These are phyloP conservation scores for Magnolia kwangsiensis DNA, from an alignment of 164 flowering plant species.

Conservation along the genomic window DNA sequence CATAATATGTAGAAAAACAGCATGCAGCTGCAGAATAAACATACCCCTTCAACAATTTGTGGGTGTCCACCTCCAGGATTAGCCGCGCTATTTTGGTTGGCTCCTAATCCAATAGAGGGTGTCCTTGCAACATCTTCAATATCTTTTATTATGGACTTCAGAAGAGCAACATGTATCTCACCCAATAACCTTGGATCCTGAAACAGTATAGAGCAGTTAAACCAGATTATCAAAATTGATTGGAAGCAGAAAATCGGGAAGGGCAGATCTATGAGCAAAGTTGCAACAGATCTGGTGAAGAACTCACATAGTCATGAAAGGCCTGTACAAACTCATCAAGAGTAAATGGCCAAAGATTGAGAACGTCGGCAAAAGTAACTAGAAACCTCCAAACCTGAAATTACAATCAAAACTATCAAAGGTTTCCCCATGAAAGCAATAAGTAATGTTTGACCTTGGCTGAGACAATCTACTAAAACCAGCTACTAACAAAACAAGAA, in stretches of 20 bases:
- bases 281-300: not conserved
- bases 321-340: conserved; percentile 92
- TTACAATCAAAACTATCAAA: conserved; percentile 1
- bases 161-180: conserved; percentile 79
- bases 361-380: conserved; percentile 87
- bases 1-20: not conserved
- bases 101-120: conserved; percentile 58
- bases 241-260: not conserved
- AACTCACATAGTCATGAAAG: conserved; percentile 86
- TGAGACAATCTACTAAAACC: no score
- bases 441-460: no score
- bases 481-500: no score
- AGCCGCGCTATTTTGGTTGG: conserved; percentile 58
- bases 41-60: conserved; percentile 88
- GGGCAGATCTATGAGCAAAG: not conserved
- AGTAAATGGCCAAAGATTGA: conserved; percentile 91
- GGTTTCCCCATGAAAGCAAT: not conserved
- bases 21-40: conserved; percentile 8
- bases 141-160: conserved; percentile 73
- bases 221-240: not conserved
- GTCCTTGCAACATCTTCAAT: conserved; percentile 93
- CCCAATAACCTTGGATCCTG: conserved; percentile 84
- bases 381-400: conserved; percentile 86
- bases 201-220: conserved; percentile 8
- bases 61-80: conserved; percentile 95